A percentile compares a stretch with the other conserved stretches of the same genome.
These are phyloP conservation scores for Physaria fendleri DNA, from an alignment of 345 rosid genomes.

Conservation along the genomic window DNA sequence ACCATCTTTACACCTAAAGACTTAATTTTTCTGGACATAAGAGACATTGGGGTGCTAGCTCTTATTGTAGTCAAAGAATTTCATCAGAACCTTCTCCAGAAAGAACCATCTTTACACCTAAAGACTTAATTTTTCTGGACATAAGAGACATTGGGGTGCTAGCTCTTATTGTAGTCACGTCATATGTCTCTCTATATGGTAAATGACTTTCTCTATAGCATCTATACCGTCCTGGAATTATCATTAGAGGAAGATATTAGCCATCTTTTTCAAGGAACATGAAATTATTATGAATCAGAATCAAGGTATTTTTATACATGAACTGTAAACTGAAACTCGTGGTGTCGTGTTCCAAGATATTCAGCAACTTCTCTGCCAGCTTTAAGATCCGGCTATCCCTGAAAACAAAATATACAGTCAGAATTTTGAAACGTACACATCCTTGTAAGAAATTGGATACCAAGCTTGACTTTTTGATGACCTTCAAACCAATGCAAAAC, in stretches of 20 bases:
- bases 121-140: slow-evolving; percentile 77
- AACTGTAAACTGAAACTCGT: no score
- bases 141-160: slow-evolving; percentile 91
- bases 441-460: no score
- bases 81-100: slow-evolving; percentile 91
- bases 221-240: slow-evolving; percentile 66
- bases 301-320: slow-evolving; percentile 32
- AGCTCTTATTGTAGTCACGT: slow-evolving; percentile 79
- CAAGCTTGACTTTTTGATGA: no score
- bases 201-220: slow-evolving; percentile 77
- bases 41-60: slow-evolving; percentile 92
- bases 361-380: no score
- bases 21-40: slow-evolving; percentile 78
- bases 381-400: no score
- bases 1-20: slow-evolving; percentile 88
- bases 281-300: not conserved
- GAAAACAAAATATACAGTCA: no score
- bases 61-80: slow-evolving; percentile 63
- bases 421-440: no score
- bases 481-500: no score
- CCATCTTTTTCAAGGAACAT: not conserved
- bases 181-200: slow-evolving; percentile 74
- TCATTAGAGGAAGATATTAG: slow-evolving; percentile 2
- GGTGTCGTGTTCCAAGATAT: no score
- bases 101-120: slow-evolving; percentile 83